A percentile compares a stretch with the other conserved stretches of the same genome.
phyloP scores from a whole-genome alignment of 257 asterid genomes.

The Gentiana macrophylla region DNA sequence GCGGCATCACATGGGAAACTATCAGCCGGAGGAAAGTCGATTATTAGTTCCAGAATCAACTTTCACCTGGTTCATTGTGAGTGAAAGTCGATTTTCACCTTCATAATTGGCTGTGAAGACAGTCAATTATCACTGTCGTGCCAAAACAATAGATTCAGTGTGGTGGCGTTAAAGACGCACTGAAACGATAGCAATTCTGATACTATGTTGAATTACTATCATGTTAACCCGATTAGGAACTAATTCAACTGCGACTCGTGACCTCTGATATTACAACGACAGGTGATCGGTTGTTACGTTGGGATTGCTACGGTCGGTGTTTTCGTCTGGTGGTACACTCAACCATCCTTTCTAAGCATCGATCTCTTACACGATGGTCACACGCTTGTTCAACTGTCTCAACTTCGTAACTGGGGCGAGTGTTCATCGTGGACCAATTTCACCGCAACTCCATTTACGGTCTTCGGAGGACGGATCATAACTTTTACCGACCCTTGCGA shows the following conservation, averaged over 20 bases:
- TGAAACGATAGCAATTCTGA: too few relatives aligned
- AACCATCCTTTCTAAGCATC: slow-evolving; percentile 60
- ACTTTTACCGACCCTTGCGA: slow-evolving; percentile 60
- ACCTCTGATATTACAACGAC: slow-evolving; percentile 8
- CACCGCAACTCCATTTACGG: slow-evolving; percentile 57
- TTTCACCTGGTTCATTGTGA: background rate
- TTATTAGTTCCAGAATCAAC: background rate
- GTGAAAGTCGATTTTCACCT: background rate
- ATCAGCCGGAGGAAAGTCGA: background rate
- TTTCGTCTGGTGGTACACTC: slow-evolving; percentile 74
- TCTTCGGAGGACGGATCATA: slow-evolving; percentile 35
- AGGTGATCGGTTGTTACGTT: slow-evolving; percentile 82
- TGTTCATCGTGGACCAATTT: slow-evolving; percentile 69
- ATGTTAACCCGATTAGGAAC: too few relatives aligned
- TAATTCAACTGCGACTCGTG: background rate
- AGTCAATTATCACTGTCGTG: too few relatives aligned
- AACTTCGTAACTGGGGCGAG: slow-evolving; percentile 83
- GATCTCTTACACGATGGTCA: slow-evolving; percentile 59
- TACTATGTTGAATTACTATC: too few relatives aligned
- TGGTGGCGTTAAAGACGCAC: too few relatives aligned
- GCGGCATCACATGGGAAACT: background rate
- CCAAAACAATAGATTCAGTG: too few relatives aligned
- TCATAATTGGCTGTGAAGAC: background rate
- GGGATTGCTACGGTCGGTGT: slow-evolving; percentile 82
- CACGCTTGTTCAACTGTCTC: slow-evolving; percentile 50